Percentiles rank a stretch among this genome's conserved stretches.
These are phyloP conservation scores for Mortierella claussenii DNA, from an alignment of 192 early-diverging fungal species.

Conservation along the genomic window DNA sequence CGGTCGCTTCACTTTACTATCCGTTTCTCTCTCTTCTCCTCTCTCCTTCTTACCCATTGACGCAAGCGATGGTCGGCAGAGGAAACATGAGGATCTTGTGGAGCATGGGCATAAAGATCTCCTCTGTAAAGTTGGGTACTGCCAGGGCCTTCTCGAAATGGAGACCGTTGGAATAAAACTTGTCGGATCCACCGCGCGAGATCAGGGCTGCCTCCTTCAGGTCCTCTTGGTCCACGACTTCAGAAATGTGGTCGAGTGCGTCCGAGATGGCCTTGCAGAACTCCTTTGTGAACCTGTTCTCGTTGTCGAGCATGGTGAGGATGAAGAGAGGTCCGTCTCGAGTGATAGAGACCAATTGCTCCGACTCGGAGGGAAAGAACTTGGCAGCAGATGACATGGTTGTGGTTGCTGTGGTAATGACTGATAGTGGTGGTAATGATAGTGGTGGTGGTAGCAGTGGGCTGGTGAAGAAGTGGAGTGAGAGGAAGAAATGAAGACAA, in stretches of 20 bases:
- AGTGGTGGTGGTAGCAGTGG: neutral
- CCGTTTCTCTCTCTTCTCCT: no score
- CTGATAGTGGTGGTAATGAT: neutral
- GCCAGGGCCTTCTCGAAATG: conserved; percentile 58
- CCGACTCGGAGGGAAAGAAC: conserved; percentile 11
- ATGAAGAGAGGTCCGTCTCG: conserved; percentile 69
- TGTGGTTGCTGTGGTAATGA: neutral
- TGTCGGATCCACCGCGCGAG: conserved; percentile 67
- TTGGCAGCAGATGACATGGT: conserved; percentile 12
- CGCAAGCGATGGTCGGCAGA: conserved; percentile 77
- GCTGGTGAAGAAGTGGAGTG: neutral
- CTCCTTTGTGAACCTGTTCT: conserved; percentile 74
- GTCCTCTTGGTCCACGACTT: conserved; percentile 53
- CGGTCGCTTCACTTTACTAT: no score
- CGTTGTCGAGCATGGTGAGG: conserved; percentile 69
- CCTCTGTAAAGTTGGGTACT: conserved; percentile 58
- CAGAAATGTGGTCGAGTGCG: conserved; percentile 69
- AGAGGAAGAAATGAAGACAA: no score
- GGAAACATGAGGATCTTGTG: conserved; percentile 70
- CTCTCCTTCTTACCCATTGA: conserved; percentile 80
- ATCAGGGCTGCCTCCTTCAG: conserved; percentile 65
- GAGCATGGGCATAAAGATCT: conserved; percentile 67
- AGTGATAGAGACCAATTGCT: conserved; percentile 27
- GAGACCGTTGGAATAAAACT: conserved; percentile 81
- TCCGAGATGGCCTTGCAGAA: conserved; percentile 66